Evolutionary conservation across 331 rosid species (phyloP), one percentile per base, ranked within the genome.

Genomic region (Dryas integrifolia): DNA sequence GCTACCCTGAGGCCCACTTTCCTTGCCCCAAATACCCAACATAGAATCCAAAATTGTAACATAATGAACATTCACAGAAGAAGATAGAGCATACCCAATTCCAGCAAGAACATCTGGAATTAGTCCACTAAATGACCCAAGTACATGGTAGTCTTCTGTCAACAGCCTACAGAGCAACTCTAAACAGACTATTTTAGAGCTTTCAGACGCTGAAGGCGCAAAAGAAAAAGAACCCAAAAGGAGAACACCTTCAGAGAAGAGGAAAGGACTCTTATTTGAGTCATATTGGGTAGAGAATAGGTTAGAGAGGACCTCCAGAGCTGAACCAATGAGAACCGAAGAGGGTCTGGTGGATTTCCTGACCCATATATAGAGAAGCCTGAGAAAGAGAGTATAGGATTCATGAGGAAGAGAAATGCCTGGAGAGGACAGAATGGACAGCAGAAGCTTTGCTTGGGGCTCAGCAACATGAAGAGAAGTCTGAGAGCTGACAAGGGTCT

Each of bases 401-500:
- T 87, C 86, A 50, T 47, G 56, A 6, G 95, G 82, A 73, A 92
- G 82, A 77, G 80, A 76, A 38, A 77, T 9, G 2, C 67, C 67
- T 4, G 88, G 78, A 50, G 86, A 76, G 35, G 92, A 82, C 13
- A 94, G 83, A 78, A 94, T 80, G 11, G 90, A 58, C 64, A 94
- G 80, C 7, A 91, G 71, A 72, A 94, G 87, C 79, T 77, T 86
- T 3, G 94, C 97, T 70, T 89, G 98, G 5, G 98, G 96, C 24
- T 94, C 96, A 5, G 97, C 95, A 21, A 93, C 98, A 71, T 89
- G 92, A 14, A 93, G 91, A 9, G 97, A 86, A 2, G 80, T 47
- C 65, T 85, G 95, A 9, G 96, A 89, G 82, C 79, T 84, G 26
- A 79, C 85, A 1, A 93, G 88, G 77, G 82, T 85, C 65, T 84